Evolutionary conservation across 2,329 filamentous ascomycete species (phyloP), one percentile per base, ranked within the genome.

Genomic region (Colletotrichum kahawae): DNA sequence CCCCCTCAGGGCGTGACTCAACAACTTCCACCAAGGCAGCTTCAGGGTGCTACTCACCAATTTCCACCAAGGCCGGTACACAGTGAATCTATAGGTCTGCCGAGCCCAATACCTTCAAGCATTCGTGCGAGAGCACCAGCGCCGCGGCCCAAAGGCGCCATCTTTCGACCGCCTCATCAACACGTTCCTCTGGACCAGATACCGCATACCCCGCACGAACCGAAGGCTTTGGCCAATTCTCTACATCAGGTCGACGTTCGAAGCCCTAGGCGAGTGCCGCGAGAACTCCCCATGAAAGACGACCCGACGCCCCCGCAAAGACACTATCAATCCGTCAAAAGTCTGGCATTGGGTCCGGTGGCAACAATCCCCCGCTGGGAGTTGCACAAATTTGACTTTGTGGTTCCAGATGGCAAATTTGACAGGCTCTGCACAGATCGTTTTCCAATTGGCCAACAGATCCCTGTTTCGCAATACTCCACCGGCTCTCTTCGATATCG

Each of bases 401-500:
- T 78, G 1, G 71, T 93, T 14, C 72, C 85, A 4, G 76, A 81
- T 5, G 81, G 83, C 3, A 80, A 86, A 3, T 77, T 85, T 24
- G 76, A 70, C 7, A 81, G 77, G 7, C 79, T 92, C 8, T 82
- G 86, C 6, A 78, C 76, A 16, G 81, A 84, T 51, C 76, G 54
- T 60, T 78, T 21, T 13, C 68, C 65, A 31, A 77, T 48, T 81
- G 84, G 4, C 77, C 81, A 56, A 81, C 82, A 7, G 64, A 31
- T 87, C 85, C 79, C 84, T 0, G 80, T 85, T 5, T 84, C 83
- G 33, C 77, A 82, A 48, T 87, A 87, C 69, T 83, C 82, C 21
- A 85, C 91, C 74, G 90, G 90, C 6, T 91, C 90, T 65, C 83
- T 90, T 7, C 89, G 91, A 43, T 93, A 93, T 80, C 93, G 95